These are phyloP conservation scores for Laguncularia racemosa DNA, from an alignment of 345 rosid genomes.

Conservation along the genomic window DNA sequence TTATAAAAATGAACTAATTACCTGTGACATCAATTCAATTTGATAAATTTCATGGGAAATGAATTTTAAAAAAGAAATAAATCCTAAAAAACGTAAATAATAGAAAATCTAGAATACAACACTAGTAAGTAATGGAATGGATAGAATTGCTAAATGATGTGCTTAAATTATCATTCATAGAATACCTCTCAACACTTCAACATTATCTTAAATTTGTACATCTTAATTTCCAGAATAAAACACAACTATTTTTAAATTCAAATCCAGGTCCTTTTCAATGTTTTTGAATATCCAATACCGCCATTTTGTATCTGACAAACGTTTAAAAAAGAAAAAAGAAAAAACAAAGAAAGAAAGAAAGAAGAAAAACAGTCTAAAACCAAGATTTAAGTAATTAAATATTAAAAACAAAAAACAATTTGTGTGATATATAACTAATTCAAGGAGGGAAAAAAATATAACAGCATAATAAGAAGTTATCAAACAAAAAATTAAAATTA, in stretches of 20 bases:
- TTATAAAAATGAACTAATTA: background rate
- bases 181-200: background rate
- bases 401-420: too few species aligned
- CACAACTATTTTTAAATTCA: background rate
- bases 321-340: background rate
- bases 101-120: too few species aligned
- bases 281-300: background rate
- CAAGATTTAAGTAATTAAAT: too few species aligned
- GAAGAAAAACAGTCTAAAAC: too few species aligned
- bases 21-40: background rate
- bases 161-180: too few species aligned
- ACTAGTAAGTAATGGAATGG: too few species aligned
- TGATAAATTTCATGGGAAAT: background rate
- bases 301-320: background rate
- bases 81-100: too few species aligned
- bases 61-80: too few species aligned
- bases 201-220: background rate
- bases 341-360: background rate
- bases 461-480: too few species aligned
- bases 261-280: conserved; percentile 4
- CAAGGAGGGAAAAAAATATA: background rate
- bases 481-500: too few species aligned
- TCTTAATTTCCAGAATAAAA: background rate
- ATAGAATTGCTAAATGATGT: too few species aligned
- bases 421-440: background rate